Evolutionary conservation across 495 filamentous ascomycete species (phyloP).

Genomic region (Penicillium tannophilum): DNA sequence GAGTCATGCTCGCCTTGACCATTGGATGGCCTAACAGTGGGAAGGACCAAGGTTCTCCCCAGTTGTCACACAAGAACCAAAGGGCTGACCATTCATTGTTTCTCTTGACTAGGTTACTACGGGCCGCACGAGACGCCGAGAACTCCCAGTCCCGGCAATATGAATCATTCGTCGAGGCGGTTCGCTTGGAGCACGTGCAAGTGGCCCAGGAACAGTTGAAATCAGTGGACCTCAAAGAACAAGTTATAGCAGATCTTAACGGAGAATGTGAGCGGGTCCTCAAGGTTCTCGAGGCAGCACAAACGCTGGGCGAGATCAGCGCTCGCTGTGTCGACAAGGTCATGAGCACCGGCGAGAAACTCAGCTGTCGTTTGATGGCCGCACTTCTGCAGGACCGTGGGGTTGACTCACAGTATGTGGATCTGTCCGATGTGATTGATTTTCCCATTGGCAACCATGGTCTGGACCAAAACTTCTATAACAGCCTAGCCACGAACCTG

Average conservation of each 20-base stretch:
- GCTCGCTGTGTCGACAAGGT: slow-evolving; percentile 84
- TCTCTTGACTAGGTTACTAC: slow-evolving; percentile 56
- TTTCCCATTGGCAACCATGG: slow-evolving; percentile 57
- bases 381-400: slow-evolving; percentile 75
- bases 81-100: background rate
- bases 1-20: slow-evolving; percentile 44
- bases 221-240: slow-evolving; percentile 58
- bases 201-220: slow-evolving; percentile 65
- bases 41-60: background rate
- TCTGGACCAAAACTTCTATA: slow-evolving; percentile 81
- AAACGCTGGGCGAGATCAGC: slow-evolving; percentile 70
- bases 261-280: slow-evolving; percentile 68
- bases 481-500: slow-evolving; percentile 63
- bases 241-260: slow-evolving; percentile 62
- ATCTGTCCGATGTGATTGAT: slow-evolving; percentile 75
- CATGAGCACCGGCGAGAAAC: slow-evolving; percentile 89
- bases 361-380: slow-evolving; percentile 87
- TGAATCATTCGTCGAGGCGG: slow-evolving; percentile 68
- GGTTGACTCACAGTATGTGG: slow-evolving; percentile 82
- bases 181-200: slow-evolving; percentile 71
- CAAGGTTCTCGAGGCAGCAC: slow-evolving; percentile 60
- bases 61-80: background rate
- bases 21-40: background rate
- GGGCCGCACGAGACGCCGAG: slow-evolving; percentile 67
- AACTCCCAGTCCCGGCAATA: slow-evolving; percentile 64